Evolutionary conservation across 768 basidiomycete species (phyloP), one percentile per base, ranked within the genome.

Genomic region (Suillus decipiens): DNA sequence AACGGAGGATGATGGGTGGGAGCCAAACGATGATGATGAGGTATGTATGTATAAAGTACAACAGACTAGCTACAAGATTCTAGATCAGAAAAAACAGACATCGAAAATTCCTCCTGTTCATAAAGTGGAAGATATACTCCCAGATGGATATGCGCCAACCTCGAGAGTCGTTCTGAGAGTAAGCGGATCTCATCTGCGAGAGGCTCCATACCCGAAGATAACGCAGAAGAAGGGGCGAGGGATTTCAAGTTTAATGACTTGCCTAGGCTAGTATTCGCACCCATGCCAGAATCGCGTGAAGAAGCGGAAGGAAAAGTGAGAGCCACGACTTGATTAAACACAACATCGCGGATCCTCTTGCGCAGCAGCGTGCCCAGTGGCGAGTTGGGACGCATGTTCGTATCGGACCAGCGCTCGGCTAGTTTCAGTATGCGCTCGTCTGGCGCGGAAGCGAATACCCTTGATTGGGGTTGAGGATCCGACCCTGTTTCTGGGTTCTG

Each of bases 101-200:
- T 22, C 64, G 84, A 75, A 71, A 88, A 87, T 47, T 82, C 85
- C 64, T 86, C 82, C 68, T 84, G 83, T 74, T 90, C 87, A 76
- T 95, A 95, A 61, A 93, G 73, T n/a, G 85, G 84, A 42, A 90
- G 78, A 74, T 91, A 93, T 59, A 90, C 87, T 66, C 86, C 84
- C 59, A 92, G 79, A 73, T 95, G 91, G 67, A 92, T 87, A 54
- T 84, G 78, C 2, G 88, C 87, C 60, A 95, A 81, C 63, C 88
- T 86, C 50, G 88, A 82, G 41, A 93, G 81, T 70, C 89, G 86
- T 69, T 91, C 87, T 34, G 84, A 85, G 56, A 95, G 82, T 19
- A 83, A 79, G 37, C 80, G 80, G 50, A 75, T 85, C 74, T 95
- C 93, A 45, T 86, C 84, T 61, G 81, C 75, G 59, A 95, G 80